A percentile compares a stretch with the other conserved stretches of the same genome.
Evolutionary conservation across 2,329 filamentous ascomycete genomes (phyloP).

Genomic region (Colletotrichum gigasporum): DNA sequence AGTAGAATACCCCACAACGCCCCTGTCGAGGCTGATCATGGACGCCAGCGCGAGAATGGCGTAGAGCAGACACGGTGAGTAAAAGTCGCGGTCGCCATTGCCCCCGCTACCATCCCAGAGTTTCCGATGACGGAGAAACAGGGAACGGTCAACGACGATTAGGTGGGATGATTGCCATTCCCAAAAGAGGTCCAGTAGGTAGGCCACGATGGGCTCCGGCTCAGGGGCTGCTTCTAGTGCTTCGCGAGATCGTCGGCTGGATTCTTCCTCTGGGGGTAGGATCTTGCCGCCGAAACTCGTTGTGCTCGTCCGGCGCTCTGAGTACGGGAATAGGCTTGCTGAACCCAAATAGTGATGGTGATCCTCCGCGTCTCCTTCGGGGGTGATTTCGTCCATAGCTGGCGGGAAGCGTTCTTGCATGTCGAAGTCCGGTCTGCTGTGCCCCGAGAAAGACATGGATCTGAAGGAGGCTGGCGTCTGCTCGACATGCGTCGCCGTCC

Average conservation of each 20-base stretch:
- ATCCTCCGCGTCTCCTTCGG: background rate
- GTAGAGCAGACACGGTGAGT: conserved; percentile 5
- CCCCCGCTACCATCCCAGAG: conserved; percentile 18
- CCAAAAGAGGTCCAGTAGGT: conserved; percentile 26
- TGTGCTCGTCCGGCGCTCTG: background rate
- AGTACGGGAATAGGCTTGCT: conserved; percentile 15
- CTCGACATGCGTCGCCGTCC: background rate
- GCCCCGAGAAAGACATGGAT: conserved; percentile 15
- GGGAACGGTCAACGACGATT: conserved; percentile 2
- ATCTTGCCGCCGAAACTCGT: background rate
- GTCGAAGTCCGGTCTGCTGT: background rate
- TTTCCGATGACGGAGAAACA: conserved; percentile 10
- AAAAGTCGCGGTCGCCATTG: background rate
- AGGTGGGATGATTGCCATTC: conserved; percentile 15
- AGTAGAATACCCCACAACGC: conserved; percentile 18
- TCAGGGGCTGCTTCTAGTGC: conserved; percentile 6
- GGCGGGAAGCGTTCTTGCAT: background rate
- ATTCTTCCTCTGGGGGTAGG: background rate
- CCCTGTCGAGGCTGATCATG: conserved; percentile 24
- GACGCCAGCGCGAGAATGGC: conserved; percentile 17
- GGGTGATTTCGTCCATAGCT: background rate
- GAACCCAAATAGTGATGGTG: conserved; percentile 5
- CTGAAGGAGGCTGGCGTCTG: background rate
- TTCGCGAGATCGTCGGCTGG: background rate
- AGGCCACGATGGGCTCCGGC: conserved; percentile 25